Conservation (phyloP, 2,329 filamentous ascomycete species). For the Aspergillus sp. region DNA sequence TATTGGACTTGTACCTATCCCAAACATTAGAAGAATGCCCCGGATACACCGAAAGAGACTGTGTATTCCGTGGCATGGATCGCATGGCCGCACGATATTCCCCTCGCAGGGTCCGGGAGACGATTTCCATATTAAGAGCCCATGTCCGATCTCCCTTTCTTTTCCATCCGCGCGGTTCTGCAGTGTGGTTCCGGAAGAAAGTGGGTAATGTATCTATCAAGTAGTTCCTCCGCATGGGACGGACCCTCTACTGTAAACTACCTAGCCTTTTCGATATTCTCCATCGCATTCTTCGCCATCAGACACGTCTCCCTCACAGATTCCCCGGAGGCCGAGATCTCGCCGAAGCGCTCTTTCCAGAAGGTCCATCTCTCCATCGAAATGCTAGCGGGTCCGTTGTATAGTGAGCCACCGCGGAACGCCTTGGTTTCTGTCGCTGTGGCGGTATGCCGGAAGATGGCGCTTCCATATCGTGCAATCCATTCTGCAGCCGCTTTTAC, state of each 20-base stretch:
- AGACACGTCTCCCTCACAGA: not conserved
- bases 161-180: no score
- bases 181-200: no score
- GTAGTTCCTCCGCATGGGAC: not conserved
- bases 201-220: no score
- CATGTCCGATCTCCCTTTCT: not conserved
- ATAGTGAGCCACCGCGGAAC: conserved; percentile 6
- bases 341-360: conserved; percentile 10
- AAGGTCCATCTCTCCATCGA: conserved; percentile 11
- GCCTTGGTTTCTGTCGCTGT: not conserved
- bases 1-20: no score
- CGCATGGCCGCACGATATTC: no score
- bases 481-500: conserved; percentile 7
- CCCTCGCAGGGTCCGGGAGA: not conserved
- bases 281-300: conserved; percentile 2
- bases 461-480: conserved; percentile 6
- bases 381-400: conserved; percentile 5
- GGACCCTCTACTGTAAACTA: not conserved
- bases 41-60: not conserved
- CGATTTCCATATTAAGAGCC: not conserved
- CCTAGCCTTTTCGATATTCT: not conserved
- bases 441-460: not conserved
- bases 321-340: not conserved
- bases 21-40: not conserved
- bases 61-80: no score